A percentile compares a stretch with the other conserved stretches of the same genome.
Evolutionary conservation across 768 basidiomycete genomes (phyloP).

Genomic region (Calocera cornea): DNA sequence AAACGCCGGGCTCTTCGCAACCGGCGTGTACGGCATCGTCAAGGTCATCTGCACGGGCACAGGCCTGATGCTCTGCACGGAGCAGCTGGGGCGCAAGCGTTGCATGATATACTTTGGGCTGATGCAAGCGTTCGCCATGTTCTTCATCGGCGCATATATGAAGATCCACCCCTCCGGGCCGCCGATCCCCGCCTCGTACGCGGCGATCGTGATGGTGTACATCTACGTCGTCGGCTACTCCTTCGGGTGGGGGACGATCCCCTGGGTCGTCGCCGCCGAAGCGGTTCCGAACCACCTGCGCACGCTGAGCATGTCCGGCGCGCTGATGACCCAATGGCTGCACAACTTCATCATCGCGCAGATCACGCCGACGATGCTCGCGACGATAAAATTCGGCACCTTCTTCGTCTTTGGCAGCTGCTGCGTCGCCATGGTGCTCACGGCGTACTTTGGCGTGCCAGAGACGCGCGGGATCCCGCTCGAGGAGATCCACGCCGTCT

Average conservation of each 20-base stretch:
- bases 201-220: constrained; percentile 35
- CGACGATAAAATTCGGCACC: not conserved
- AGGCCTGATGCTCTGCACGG: constrained; percentile 55
- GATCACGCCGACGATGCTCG: constrained; percentile 31
- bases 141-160: constrained; percentile 35
- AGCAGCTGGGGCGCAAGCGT: constrained; percentile 50
- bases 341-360: constrained; percentile 36
- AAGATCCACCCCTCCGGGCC: constrained; percentile 24
- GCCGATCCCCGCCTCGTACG: constrained; percentile 30
- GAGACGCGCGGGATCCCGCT: no score
- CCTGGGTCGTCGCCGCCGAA: constrained; percentile 34
- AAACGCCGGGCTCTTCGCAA: constrained; percentile 51
- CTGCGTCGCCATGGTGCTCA: no score
- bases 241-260: constrained; percentile 15
- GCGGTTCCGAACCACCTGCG: constrained; percentile 35
- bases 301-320: constrained; percentile 27
- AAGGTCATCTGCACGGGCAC: constrained; percentile 53
- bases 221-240: constrained; percentile 25
- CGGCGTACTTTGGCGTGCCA: no score
- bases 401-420: not conserved
- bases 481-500: no score
- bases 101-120: constrained; percentile 38
- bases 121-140: constrained; percentile 35
- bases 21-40: constrained; percentile 53
- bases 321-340: constrained; percentile 34